Conservation (phyloP, 129 eudicot genomes). For the carrot (Daucus carota) region DH1_v3.0 NC_030382.2:10971501-10972000, state of each 20-base stretch:
- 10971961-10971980: conserved; percentile 9
- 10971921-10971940: neutral
- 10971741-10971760: conserved; percentile 20
- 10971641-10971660: neutral
- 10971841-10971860: neutral
- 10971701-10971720: conserved; percentile 13
- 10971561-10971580: neutral
- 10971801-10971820: neutral
- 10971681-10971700: conserved; percentile 21
- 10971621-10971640: conserved; percentile 10
- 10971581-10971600: conserved; percentile 5
- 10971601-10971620: conserved; percentile 5
- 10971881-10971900: conserved; percentile 24
- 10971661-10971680: conserved; percentile 1
- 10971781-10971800: conserved; percentile 19
- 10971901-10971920: neutral
- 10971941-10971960: neutral
- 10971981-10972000: neutral
- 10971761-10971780: conserved; percentile 37
- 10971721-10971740: conserved; percentile 2
- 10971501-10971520: conserved; percentile 7
- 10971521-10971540: conserved; percentile 17
- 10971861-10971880: conserved; percentile 25
- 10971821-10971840: conserved; percentile 20
- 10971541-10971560: conserved; percentile 16